Conservation (phyloP, 148 eudicot genomes). For the Cornus kousa region DNA sequence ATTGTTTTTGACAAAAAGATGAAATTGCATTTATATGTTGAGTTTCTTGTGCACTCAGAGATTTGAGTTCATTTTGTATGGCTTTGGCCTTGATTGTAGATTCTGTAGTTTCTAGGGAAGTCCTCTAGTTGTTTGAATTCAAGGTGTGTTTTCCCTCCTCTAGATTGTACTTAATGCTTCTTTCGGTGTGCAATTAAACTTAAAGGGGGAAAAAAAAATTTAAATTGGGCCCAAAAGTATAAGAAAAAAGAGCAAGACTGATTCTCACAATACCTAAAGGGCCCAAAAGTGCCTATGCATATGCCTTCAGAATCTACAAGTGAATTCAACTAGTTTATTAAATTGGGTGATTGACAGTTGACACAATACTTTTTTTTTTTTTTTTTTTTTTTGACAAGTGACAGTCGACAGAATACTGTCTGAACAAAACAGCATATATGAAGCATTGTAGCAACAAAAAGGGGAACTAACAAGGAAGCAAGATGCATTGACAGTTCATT, state of each 20-base stretch:
- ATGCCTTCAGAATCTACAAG: no score
- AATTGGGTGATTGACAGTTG: no score
- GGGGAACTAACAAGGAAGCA: background rate
- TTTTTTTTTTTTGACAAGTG: no score
- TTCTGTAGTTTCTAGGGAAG: background rate
- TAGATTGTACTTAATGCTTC: background rate
- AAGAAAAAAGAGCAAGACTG: no score
- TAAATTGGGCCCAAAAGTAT: no score
- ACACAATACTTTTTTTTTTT: no score
- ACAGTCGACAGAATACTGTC: background rate
- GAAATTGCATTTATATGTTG: background rate
- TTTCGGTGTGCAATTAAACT: background rate
- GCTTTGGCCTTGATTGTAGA: background rate
- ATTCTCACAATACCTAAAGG: no score
- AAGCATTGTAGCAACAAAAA: conserved; percentile 5
- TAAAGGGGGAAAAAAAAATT: no score
- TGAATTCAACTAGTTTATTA: no score
- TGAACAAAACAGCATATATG: background rate
- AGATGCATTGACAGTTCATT: background rate
- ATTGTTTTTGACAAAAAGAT: background rate
- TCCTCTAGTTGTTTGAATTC: background rate
- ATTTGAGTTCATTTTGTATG: background rate
- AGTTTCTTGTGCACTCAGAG: background rate
- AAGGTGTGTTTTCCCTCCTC: background rate
- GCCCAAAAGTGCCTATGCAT: no score